phyloP scores from a whole-genome alignment of 371 early-diverging fungal species.

The Actinomortierella ambigua region DNA sequence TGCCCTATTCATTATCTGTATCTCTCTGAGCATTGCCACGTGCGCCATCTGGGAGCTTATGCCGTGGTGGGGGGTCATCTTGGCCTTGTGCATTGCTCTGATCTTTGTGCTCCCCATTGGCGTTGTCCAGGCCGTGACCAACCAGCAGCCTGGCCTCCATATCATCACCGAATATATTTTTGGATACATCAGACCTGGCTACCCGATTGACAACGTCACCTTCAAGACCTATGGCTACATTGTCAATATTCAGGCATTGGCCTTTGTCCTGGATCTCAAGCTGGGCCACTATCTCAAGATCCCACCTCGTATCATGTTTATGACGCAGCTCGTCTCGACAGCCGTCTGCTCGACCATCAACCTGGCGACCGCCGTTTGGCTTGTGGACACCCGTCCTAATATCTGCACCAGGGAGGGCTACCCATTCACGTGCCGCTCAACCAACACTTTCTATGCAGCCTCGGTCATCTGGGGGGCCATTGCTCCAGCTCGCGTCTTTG shows the following conservation, averaged over 20 bases:
- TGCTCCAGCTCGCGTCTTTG: slow-evolving; percentile 78
- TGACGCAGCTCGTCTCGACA: slow-evolving; percentile 46
- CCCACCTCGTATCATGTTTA: slow-evolving; percentile 45
- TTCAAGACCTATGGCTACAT: slow-evolving; percentile 51
- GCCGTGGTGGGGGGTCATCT: slow-evolving; percentile 69
- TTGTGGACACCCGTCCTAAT: background rate
- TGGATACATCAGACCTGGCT: slow-evolving; percentile 57
- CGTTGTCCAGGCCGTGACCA: slow-evolving; percentile 68
- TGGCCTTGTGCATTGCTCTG: slow-evolving; percentile 61
- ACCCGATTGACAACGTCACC: slow-evolving; percentile 24
- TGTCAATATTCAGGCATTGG: slow-evolving; percentile 50
- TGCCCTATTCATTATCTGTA: slow-evolving; percentile 54
- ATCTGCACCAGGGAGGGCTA: background rate
- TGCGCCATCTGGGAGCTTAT: slow-evolving; percentile 55
- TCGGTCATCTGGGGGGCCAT: slow-evolving; percentile 63
- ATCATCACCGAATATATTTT: slow-evolving; percentile 64
- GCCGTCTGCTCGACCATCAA: slow-evolving; percentile 42
- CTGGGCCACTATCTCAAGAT: slow-evolving; percentile 35
- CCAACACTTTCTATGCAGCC: too few relatives aligned
- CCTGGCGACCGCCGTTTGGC: slow-evolving; percentile 22
- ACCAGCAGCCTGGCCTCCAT: slow-evolving; percentile 62
- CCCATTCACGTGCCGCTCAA: too few relatives aligned
- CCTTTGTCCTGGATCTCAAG: slow-evolving; percentile 47
- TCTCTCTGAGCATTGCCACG: slow-evolving; percentile 57
- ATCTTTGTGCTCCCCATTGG: slow-evolving; percentile 76